Conservation (phyloP, 192 early-diverging fungal genomes). For the Linnemannia schmuckeri region DNA sequence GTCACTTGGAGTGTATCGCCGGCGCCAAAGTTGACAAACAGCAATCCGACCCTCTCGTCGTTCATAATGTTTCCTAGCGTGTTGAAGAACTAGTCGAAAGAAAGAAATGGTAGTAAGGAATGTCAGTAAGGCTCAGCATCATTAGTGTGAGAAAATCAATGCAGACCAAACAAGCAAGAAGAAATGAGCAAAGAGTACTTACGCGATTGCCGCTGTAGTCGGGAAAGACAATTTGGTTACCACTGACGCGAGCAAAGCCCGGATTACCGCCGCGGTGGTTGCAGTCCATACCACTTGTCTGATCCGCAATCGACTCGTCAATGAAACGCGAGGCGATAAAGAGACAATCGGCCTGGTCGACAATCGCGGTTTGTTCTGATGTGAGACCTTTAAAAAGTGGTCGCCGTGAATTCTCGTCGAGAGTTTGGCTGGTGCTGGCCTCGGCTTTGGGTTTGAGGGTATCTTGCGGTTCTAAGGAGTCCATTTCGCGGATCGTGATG, state of each 20-base stretch:
- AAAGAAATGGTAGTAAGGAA: neutral
- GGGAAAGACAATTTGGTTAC: constrained; percentile 23
- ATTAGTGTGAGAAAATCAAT: neutral
- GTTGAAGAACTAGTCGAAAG: constrained; percentile 41
- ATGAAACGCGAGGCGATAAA: constrained; percentile 42
- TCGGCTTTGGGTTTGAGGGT: neutral
- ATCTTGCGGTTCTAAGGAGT: neutral
- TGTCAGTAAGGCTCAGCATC: neutral
- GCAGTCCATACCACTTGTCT: constrained; percentile 53
- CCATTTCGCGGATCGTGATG: constrained; percentile 40
- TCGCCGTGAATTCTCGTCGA: neutral
- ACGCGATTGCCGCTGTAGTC: constrained; percentile 55
- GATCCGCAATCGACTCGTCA: constrained; percentile 38
- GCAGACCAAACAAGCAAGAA: neutral
- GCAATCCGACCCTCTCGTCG: constrained; percentile 27
- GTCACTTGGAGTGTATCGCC: constrained; percentile 43
- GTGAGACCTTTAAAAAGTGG: neutral
- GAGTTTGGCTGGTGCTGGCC: neutral
- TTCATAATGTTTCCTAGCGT: constrained; percentile 40
- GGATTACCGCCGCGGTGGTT: constrained; percentile 53
- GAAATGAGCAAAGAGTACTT: neutral
- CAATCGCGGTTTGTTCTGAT: constrained; percentile 10
- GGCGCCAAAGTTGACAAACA: constrained; percentile 33
- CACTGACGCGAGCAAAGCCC: constrained; percentile 23
- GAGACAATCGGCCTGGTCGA: constrained; percentile 37